A percentile compares a stretch with the other conserved stretches of the same genome.
Conservation (phyloP, 2,329 filamentous ascomycete species). For the Aspergillus alliaceus region DNA sequence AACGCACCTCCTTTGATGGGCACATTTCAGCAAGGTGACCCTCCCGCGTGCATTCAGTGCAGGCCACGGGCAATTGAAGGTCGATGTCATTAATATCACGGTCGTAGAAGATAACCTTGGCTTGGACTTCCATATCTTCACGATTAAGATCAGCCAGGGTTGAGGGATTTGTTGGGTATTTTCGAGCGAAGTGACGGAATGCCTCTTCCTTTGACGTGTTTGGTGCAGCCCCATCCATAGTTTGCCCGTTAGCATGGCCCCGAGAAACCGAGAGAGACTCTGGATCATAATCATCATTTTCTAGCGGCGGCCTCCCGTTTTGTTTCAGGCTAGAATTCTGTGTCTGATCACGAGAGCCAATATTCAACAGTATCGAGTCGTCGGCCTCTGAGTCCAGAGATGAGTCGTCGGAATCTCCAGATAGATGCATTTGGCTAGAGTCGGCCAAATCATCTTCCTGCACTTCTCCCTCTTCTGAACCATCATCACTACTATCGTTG, state of each 20-base stretch:
- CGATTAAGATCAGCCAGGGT: constrained; percentile 38
- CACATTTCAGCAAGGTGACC: constrained; percentile 47
- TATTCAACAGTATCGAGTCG: constrained; percentile 45
- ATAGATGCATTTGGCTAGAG: constrained; percentile 15
- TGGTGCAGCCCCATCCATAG: constrained; percentile 4
- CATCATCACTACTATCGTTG: constrained; percentile 14
- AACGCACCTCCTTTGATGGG: constrained; percentile 42
- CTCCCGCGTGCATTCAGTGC: constrained; percentile 42
- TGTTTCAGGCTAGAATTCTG: constrained; percentile 12
- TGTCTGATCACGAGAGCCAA: constrained; percentile 24
- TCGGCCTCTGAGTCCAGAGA: constrained; percentile 38
- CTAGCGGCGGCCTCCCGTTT: constrained; percentile 3
- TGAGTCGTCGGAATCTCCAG: constrained; percentile 33
- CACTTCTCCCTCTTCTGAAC: constrained; percentile 30
- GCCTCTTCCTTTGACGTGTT: constrained; percentile 34
- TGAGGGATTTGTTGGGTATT: constrained; percentile 34
- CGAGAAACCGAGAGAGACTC: constrained; percentile 16
- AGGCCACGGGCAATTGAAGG: constrained; percentile 42
- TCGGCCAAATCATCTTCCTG: constrained; percentile 19
- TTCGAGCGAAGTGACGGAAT: constrained; percentile 32
- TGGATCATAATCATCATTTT: constrained; percentile 24
- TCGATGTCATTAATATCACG: constrained; percentile 39
- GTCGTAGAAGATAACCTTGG: constrained; percentile 42
- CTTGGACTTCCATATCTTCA: constrained; percentile 41
- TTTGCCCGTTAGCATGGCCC: constrained; percentile 7